phyloP scores from a whole-genome alignment of 2,329 filamentous ascomycete genomes.

The Aspergillus floridensis region DNA sequence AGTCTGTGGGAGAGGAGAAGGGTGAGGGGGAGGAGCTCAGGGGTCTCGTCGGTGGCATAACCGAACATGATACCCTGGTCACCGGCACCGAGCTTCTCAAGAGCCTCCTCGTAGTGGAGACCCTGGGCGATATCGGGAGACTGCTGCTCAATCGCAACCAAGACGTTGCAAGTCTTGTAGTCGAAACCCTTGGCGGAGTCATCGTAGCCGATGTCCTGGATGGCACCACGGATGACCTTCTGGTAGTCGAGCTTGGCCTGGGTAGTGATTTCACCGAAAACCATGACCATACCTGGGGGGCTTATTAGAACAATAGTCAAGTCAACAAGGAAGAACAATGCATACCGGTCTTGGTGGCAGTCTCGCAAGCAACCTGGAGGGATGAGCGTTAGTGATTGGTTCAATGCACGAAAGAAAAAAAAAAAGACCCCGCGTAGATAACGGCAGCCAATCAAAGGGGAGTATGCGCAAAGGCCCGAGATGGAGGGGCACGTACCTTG shows the following conservation, averaged over 20 bases:
- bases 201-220: slow-evolving; percentile 99
- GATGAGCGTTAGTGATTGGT: slow-evolving; percentile 14
- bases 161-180: slow-evolving; percentile 99
- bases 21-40: slow-evolving; percentile 92
- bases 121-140: slow-evolving; percentile 98
- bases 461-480: slow-evolving; percentile 8
- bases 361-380: slow-evolving; percentile 81
- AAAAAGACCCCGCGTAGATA: neutral
- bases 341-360: slow-evolving; percentile 95
- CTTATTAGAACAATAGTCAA: slow-evolving; percentile 11
- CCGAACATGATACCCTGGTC: slow-evolving; percentile 99
- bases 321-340: slow-evolving; percentile 18
- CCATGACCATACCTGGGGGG: slow-evolving; percentile 76
- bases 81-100: slow-evolving; percentile 97
- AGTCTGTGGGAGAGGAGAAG: slow-evolving; percentile 94
- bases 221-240: slow-evolving; percentile 87
- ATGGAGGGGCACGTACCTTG: slow-evolving; percentile 57
- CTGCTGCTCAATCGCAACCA: slow-evolving; percentile 98
- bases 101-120: slow-evolving; percentile 95
- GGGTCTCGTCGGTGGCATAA: slow-evolving; percentile 98
- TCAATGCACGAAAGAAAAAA: neutral
- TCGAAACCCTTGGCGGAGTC: slow-evolving; percentile 97
- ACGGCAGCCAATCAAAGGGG: slow-evolving; percentile 6
- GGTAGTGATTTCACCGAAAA: slow-evolving; percentile 98
- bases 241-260: slow-evolving; percentile 96